Evolutionary conservation across 306 rosid genomes (phyloP), one percentile per base, ranked within the genome.

Genomic region (Purshia tridentata): DNA sequence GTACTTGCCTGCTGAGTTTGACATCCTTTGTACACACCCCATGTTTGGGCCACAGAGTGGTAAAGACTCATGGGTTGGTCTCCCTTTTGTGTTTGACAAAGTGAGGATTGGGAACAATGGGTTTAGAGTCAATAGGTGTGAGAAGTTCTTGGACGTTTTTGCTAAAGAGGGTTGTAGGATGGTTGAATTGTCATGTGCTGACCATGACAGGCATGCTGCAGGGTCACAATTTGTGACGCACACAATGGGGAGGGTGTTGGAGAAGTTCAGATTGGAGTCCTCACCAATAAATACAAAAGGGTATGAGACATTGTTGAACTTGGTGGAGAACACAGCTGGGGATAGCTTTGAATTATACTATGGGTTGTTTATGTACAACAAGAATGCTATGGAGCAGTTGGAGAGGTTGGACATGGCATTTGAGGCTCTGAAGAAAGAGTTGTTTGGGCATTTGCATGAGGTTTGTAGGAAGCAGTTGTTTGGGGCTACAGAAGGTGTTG

Each of bases 341-440:
- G 78, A 75, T 18, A 75, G 72, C 67, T 75, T 75, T 45, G 78
- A 75, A 18, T 29, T 75, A 58, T 75, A 75, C 19, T 65, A 65
- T 29, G 67, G 72, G 5, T 40, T 75, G 66, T 75, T 75, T 45
- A 75, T 75, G 66, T 75, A 66, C 37, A 75, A 75, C 46, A 65
- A 75, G 56, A 75, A 65, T 29, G 78, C 72, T n/a, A 65, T 75
- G 66, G 66, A 66, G 56, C 72, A 65, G 65, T 16, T 65, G 29
- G 72, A 75, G 72, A 65, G 72, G 58, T 18, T 75, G 72, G 78
- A 75, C 16, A 54, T 55, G 57, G 67, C 67, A 12, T 75, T 75
- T 11, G 78, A 75, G 72, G 57, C 18, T 23, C 57, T 75, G 35
- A 75, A 66, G 78, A 56, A 54, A 29, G 66, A 65, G 66, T 44